Evolutionary conservation across 1,284 basidiomycete genomes (phyloP), one percentile per base, ranked within the genome.

Genomic region (Tilletia setariae): DNA sequence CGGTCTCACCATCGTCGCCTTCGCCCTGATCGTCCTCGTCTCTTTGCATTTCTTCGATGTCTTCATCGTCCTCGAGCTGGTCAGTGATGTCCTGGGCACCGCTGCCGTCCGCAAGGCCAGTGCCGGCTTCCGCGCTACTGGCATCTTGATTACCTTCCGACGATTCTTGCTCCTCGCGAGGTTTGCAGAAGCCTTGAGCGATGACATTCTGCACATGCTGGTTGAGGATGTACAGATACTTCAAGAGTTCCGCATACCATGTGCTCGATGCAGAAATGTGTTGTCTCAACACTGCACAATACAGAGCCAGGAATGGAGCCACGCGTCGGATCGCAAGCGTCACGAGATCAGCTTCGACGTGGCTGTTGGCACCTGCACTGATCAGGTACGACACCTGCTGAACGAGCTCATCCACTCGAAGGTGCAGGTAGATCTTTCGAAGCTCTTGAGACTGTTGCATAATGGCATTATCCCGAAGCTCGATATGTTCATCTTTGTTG

Each of bases 31-130:
- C 72, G 15, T 78, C 78, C 66, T 91, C 88, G 25, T 88, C 86
- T 56, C 75, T 73, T 65, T 90, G 88, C 23, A 98, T 85, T 1
- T 96, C 96, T 81, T 99, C 96, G 40, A 98, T 91, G 79, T 96
- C 93, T 78, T 91, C 91, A 82, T 98, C 94, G 70, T 98, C 80
- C 32, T 80, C 69, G 68, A 82, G 75, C 61, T 79, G 77, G 63
- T 82, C 79, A 11, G 79, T 79, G 67, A 82, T 73, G 68, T 82
- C 80, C 83, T 97, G 89, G n/a, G 78, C 78, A 28, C 80, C 80
- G 4, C 68, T 61, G 3, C 80, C 80, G 42, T 82, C 80, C n/a
- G 78, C 80, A 19, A 81, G 75, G 23, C 80, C 80, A 4, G 80
- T 81, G 8, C 80, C 80, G 46, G 75, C 79, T 61, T 81, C 80